Base-by-base conservation (phyloP, 2,329 filamentous ascomycete genomes). In the Beauveria asiatica region DNA sequence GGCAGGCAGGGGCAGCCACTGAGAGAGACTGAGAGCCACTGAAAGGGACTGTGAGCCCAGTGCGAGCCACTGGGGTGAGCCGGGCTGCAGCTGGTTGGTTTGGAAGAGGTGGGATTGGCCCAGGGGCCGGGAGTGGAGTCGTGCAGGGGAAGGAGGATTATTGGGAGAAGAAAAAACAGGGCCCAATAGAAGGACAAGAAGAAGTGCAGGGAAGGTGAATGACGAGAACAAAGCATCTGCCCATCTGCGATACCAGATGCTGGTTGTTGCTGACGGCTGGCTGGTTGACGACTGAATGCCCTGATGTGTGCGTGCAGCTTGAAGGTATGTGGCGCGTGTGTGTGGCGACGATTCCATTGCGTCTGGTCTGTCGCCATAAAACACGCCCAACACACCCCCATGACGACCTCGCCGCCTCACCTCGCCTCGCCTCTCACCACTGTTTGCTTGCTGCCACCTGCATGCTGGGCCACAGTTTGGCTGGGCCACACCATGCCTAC, bases 11-110 rank as follows among this genome's bases (percentile, higher is more conserved):
- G 17, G 41, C 23, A 25, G 17, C 48, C 11, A 50, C n/a, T 50
- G 25, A 50, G 48, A 50, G 48, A 42, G 46, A 23, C 23, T 27
- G 39, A 19, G 30, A 48, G 41, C 39, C 16, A 33, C 30, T 48
- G 54, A 25, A 27, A 30, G 44, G 27, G n/a, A 39, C 27, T 16
- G 44, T 17, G 30, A 48, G 54, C 33, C 42, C 27, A 39, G n/a
- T 3, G 54, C 21, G 44, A 48, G 54, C 33, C 42, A 41, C 55
- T 50, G 55, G 45, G 30, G 23, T 23, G 33, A 30, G 46, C 37
- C 42, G 25, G 46, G 45, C 23, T 46, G 13, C 45, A 16, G 55
- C 55, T 60, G 58, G 42, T 60, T 60, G 44, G 51, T 60, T 60
- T 60, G 58, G 44, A 16, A 50, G 42, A 33, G 25, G 23, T 37